Base-by-base conservation (phyloP, 441 rosid genomes). In the Bruguiera hainesii region DNA sequence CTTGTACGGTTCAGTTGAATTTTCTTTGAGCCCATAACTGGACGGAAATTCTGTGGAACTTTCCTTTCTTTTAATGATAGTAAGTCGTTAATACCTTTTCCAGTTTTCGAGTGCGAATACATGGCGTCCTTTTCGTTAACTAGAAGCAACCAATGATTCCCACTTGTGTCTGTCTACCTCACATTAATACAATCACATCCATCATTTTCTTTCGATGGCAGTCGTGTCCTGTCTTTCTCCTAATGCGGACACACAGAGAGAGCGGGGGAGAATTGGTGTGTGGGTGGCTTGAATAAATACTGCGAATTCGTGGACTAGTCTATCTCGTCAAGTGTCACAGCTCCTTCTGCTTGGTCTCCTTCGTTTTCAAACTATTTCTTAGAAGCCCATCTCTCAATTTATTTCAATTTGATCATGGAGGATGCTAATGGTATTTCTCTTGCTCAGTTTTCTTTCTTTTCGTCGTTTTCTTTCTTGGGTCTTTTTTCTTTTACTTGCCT, bases 341-440 rank as follows among this genome's bases (percentile, higher is more conserved):
- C n/a, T 16, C 42, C 31, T 42, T 23, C 10, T 51, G 3, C 29
- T 64, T 26, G 29, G 39, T 46, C 73, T 33, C 57, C 20, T 57
- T 29, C 11, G 16, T 21, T 42, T n/a, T 23, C 37, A 9, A 15
- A 18, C 68, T 60, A 62, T 53, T 64, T 62, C 56, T 59, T 60
- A 25, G 21, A 55, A 65, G 37, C 68, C 61, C 70, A 20, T 65
- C 42, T 67, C 46, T 37, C n/a, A n/a, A 49, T 35, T 26, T 26
- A 25, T 10, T 53, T 33, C 35, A 18, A 37, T 72, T 69, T 48
- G 4, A 51, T 63, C 74, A 78, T 78, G 84, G 81, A 78, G 58
- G 81, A 78, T 1, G 68, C 78, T 35, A 75, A 65, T 19, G 76
- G 84, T 78, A 63, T n/a, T 52, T 23, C 59, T 63, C 48, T 49